Evolutionary conservation across 1,284 basidiomycete genomes (phyloP), one percentile per base, ranked within the genome.

Genomic region (Ustilago lituana): DNA sequence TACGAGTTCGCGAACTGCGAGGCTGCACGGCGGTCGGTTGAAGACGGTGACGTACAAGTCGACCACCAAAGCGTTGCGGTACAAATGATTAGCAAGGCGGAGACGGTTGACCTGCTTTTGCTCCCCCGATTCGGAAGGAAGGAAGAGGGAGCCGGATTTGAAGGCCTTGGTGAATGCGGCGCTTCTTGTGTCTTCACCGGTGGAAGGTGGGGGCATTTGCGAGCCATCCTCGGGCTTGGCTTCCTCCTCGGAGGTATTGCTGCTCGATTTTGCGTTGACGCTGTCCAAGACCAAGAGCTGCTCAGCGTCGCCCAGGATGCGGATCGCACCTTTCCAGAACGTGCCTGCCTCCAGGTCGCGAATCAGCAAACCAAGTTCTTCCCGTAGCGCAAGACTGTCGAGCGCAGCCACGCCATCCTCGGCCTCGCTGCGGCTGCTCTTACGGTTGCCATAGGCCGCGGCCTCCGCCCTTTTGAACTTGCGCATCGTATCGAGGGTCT

Each of bases 401-500:
- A 69, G 60, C n/a, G 56, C 60, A 24, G 66, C 66, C 1, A 37
- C 37, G 23, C 66, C 56, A 23, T 63, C 56, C 17, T 69, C 66
- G 1, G 66, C 66, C 22, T 59, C 56, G 29, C 50, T 44, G 5
- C 60, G 50, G 23, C 55, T 54, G 48, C 59, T 63, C 36, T 59
- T 51, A 5, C 52, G 55, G 6, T 48, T 39, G 31, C 66, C 66
- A 10, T 63, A 63, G 1, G 60, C 59, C 3, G 24, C 49, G 2
- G 41, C 35, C 24, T 69, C 66, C 22, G 60, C 66, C n/a, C 60
- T 47, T n/a, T 48, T 56, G 31, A 69, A 52, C 32, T 47, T 59
- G 31, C 66, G 60, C 66, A 63, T 62, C 22, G 60, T 63, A 32
- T 69, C 66, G 5, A 69, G 44, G 8, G 66, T 69, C 48, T 69